A percentile compares a stretch with the other conserved stretches of the same genome.
phyloP scores from a whole-genome alignment of 306 rosid genomes.

The Leucaena leucocephala region DNA sequence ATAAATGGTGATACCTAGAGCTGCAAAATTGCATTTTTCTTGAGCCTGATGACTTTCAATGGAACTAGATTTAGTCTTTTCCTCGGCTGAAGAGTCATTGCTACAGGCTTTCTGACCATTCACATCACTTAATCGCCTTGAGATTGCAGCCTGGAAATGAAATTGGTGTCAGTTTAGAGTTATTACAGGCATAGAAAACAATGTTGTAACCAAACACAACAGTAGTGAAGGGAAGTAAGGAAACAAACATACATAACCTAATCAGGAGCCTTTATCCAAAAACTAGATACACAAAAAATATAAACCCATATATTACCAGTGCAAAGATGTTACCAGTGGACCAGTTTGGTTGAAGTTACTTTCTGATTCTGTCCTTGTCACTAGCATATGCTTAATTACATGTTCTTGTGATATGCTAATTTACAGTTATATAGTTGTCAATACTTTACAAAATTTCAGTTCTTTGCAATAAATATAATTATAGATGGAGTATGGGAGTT shows the following conservation, averaged over 20 bases:
- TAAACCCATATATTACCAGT: not conserved
- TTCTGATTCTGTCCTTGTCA: not conserved
- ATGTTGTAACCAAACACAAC: not conserved
- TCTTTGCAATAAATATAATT: not conserved
- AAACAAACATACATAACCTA: not conserved
- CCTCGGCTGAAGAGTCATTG: constrained; percentile 53
- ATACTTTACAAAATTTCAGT: not conserved
- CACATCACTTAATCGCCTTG: constrained; percentile 88
- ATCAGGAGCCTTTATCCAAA: not conserved
- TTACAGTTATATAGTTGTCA: not conserved
- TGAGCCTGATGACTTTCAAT: constrained; percentile 33
- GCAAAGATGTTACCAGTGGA: not conserved
- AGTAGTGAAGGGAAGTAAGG: not conserved
- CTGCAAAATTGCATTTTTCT: constrained; percentile 49
- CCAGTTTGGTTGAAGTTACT: not conserved
- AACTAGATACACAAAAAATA: not conserved
- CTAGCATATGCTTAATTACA: not conserved
- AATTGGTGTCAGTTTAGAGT: not conserved
- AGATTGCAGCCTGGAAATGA: constrained; percentile 71
- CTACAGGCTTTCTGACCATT: constrained; percentile 47
- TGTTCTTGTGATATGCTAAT: not conserved
- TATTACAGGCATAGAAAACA: not conserved
- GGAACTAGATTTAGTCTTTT: constrained; percentile 47
- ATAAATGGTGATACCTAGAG: constrained; percentile 70
- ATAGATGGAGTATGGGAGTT: not conserved